phyloP scores from a whole-genome alignment of 2,329 filamentous ascomycete genomes.

The Ramularia endophylla region DNA sequence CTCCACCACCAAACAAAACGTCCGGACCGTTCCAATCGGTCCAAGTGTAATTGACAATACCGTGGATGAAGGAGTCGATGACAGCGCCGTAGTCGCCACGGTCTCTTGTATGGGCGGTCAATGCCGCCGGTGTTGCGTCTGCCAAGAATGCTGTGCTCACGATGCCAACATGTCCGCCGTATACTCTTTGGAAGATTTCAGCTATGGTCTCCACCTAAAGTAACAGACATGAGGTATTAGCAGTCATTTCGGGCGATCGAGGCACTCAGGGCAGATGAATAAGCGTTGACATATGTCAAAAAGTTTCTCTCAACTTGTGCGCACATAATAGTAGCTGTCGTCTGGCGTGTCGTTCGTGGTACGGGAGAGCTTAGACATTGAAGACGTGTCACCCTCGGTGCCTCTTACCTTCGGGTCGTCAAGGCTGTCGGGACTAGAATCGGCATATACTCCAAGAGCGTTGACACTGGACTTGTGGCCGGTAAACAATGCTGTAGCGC shows the following conservation, averaged over 20 bases:
- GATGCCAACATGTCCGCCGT: slow-evolving; percentile 53
- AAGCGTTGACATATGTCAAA: no score
- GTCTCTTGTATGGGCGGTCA: slow-evolving; percentile 66
- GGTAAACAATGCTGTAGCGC: slow-evolving; percentile 71
- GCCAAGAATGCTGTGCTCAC: slow-evolving; percentile 77
- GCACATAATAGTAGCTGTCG: no score
- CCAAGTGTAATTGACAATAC: slow-evolving; percentile 76
- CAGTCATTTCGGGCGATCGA: no score
- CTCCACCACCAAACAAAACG: slow-evolving; percentile 73
- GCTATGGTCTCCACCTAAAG: slow-evolving; percentile 82
- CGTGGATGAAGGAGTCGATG: slow-evolving; percentile 70
- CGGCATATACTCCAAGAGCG: slow-evolving; percentile 59
- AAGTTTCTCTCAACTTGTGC: no score
- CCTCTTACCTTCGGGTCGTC: slow-evolving; percentile 84
- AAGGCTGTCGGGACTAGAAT: slow-evolving; percentile 65
- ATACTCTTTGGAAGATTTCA: slow-evolving; percentile 67
- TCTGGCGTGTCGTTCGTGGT: no score
- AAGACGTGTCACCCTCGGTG: no score
- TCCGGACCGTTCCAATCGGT: slow-evolving; percentile 67
- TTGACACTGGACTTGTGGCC: slow-evolving; percentile 83
- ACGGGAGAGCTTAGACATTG: no score
- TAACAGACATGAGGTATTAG: no score
- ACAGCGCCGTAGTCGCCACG: slow-evolving; percentile 65
- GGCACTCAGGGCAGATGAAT: no score
- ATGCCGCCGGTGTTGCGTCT: slow-evolving; percentile 74